These are phyloP conservation scores for Saccharomyces mikatae DNA, from an alignment of 805 yeast genomes.

Conservation along the genomic window DNA sequence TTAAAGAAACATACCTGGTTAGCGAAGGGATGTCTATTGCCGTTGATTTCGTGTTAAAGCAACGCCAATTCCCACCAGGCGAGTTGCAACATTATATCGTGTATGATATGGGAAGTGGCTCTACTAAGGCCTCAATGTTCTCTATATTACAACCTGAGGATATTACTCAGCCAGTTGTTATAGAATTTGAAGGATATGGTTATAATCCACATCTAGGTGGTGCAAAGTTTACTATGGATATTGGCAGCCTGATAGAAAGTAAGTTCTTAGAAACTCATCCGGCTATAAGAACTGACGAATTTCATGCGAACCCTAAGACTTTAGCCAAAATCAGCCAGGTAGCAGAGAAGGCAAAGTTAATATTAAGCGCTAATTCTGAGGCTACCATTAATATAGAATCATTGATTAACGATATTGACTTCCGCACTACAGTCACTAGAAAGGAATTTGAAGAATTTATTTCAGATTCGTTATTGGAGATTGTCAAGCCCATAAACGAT, in stretches of 20 bases:
- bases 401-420: constrained; percentile 64
- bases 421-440: constrained; percentile 58
- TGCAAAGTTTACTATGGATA: constrained; percentile 53
- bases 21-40: constrained; percentile 94
- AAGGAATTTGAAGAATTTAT: constrained; percentile 64
- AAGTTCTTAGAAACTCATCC: constrained; percentile 47
- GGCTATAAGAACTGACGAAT: constrained; percentile 30
- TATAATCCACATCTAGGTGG: constrained; percentile 70
- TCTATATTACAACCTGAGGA: constrained; percentile 43
- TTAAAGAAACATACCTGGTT: constrained; percentile 53
- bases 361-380: constrained; percentile 82
- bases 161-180: constrained; percentile 34
- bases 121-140: constrained; percentile 78
- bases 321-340: constrained; percentile 65
- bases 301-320: constrained; percentile 46
- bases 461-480: constrained; percentile 36
- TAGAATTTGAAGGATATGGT: constrained; percentile 68
- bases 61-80: constrained; percentile 17
- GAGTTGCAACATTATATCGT: constrained; percentile 54
- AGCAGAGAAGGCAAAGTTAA: constrained; percentile 81
- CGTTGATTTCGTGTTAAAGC: constrained; percentile 53
- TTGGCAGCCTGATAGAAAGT: constrained; percentile 52
- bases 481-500: constrained; percentile 46
- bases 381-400: constrained; percentile 72
- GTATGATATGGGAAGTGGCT: constrained; percentile 90